Conservation (phyloP, 139 green algal genomes). For the Chlamydomonas applanata region DNA sequence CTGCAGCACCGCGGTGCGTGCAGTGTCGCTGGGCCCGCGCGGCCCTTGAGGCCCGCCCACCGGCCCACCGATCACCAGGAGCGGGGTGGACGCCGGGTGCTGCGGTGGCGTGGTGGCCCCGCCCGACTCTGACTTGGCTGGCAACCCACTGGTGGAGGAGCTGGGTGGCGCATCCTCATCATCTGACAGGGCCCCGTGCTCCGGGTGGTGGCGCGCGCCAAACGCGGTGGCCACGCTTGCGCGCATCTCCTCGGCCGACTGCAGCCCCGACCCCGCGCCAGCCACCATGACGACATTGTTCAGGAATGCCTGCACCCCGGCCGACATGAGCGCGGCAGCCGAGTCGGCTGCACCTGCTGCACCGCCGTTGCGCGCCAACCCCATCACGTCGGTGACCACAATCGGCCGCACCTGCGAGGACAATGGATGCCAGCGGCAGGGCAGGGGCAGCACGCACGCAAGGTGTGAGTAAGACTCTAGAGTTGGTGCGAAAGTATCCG, state of each 20-base stretch:
- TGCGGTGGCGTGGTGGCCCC: not conserved
- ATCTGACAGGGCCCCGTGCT: not conserved
- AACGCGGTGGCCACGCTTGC: slow-evolving; percentile 12
- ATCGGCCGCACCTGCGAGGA: slow-evolving; percentile 56
- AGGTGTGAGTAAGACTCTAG: no score
- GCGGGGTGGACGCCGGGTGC: no score
- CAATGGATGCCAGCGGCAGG: no score
- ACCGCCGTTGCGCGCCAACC: slow-evolving; percentile 29
- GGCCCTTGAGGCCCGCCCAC: no score
- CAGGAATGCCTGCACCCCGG: slow-evolving; percentile 78
- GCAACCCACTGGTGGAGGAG: not conserved
- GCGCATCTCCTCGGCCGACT: slow-evolving; percentile 13
- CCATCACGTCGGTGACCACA: slow-evolving; percentile 70
- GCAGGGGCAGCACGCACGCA: no score
- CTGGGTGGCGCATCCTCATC: slow-evolving; percentile 12
- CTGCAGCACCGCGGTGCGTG: slow-evolving; percentile 50
- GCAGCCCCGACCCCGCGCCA: slow-evolving; percentile 9
- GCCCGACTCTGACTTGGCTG: no score
- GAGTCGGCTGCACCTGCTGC: not conserved
- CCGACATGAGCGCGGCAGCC: slow-evolving; percentile 18
- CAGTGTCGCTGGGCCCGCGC: not conserved
- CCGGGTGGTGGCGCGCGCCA: not conserved
- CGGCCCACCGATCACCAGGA: no score
- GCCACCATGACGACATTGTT: slow-evolving; percentile 83
- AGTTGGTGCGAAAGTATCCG: no score